Evolutionary conservation across 2,329 filamentous ascomycete genomes (phyloP).

Genomic region (Diaporthe caulivora): DNA sequence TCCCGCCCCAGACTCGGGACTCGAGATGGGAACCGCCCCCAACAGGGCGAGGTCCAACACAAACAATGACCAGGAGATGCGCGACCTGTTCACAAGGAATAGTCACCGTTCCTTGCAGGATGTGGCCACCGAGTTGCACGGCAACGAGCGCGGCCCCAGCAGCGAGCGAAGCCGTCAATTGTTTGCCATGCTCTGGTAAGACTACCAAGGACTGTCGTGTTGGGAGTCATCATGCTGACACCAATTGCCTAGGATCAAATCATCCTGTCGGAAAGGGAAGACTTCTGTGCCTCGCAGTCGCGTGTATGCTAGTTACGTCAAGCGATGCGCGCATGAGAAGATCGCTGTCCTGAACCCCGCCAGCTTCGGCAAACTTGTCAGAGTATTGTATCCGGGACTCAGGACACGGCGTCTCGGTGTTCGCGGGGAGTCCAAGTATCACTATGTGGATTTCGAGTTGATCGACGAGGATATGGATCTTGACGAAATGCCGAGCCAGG

Average conservation of each 20-base stretch:
- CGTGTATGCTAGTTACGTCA: slow-evolving; percentile 96
- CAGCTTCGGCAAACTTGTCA: slow-evolving; percentile 96
- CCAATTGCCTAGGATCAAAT: slow-evolving; percentile 71
- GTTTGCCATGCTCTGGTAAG: slow-evolving; percentile 90
- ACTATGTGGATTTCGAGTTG: slow-evolving; percentile 81
- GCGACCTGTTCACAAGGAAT: slow-evolving; percentile 79
- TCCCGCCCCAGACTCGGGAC: slow-evolving; percentile 67
- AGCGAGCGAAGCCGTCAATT: slow-evolving; percentile 87
- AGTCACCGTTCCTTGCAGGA: slow-evolving; percentile 76
- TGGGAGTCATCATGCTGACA: slow-evolving; percentile 9
- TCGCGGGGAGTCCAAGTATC: slow-evolving; percentile 97
- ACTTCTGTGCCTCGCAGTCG: slow-evolving; percentile 91
- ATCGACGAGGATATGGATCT: slow-evolving; percentile 62
- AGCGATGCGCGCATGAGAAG: slow-evolving; percentile 89
- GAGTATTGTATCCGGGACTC: slow-evolving; percentile 94
- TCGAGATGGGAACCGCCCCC: slow-evolving; percentile 57
- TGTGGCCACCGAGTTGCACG: slow-evolving; percentile 80
- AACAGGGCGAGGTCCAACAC: slow-evolving; percentile 77
- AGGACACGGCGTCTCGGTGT: slow-evolving; percentile 93
- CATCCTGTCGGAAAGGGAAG: slow-evolving; percentile 79
- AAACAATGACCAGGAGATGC: slow-evolving; percentile 85
- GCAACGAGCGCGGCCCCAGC: slow-evolving; percentile 83
- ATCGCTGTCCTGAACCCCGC: slow-evolving; percentile 97
- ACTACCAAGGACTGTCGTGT: background rate
- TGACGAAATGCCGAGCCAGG: slow-evolving; percentile 23